Conservation (phyloP, 768 basidiomycete genomes). For the Rhodotorula graminis region DNA sequence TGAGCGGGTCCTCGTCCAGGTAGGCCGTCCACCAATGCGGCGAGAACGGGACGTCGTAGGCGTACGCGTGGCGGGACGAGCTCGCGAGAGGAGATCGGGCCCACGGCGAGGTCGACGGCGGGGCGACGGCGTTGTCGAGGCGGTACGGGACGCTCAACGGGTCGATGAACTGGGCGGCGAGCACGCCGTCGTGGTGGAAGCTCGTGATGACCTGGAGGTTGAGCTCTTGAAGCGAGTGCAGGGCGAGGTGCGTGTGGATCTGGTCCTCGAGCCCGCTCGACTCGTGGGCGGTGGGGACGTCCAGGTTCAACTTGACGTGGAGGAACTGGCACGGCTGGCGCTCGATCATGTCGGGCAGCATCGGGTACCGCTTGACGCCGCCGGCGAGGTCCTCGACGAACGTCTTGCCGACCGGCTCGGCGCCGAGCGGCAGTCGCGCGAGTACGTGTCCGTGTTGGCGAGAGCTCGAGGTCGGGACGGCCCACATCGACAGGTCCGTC, state of each 20-base stretch:
- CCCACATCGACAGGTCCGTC: conserved; percentile 8
- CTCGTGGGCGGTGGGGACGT: conserved; percentile 20
- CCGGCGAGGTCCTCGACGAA: conserved; percentile 38
- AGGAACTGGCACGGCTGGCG: conserved; percentile 42
- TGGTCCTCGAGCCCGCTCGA: not conserved
- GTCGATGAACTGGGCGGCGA: conserved; percentile 30
- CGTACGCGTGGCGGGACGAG: conserved; percentile 23
- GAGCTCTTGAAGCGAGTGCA: conserved; percentile 33
- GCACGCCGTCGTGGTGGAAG: conserved; percentile 35
- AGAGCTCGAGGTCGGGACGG: not conserved
- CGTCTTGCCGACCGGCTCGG: not conserved
- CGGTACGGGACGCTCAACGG: not conserved
- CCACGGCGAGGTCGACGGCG: not conserved
- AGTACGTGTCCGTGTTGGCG: conserved; percentile 4
- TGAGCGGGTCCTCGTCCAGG: conserved; percentile 1
- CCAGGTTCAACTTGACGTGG: conserved; percentile 35
- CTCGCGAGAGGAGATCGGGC: not conserved
- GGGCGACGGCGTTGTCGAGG: not conserved
- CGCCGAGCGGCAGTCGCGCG: not conserved
- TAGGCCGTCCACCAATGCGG: conserved; percentile 36
- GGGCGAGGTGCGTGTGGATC: conserved; percentile 19
- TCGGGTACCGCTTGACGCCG: conserved; percentile 22
- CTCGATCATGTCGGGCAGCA: conserved; percentile 37
- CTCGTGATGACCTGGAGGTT: conserved; percentile 32
- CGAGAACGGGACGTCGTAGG: conserved; percentile 37